Evolutionary conservation across 176 grass and related monocot genomes (phyloP).

Genomic region (Eragrostis nindensis): DNA sequence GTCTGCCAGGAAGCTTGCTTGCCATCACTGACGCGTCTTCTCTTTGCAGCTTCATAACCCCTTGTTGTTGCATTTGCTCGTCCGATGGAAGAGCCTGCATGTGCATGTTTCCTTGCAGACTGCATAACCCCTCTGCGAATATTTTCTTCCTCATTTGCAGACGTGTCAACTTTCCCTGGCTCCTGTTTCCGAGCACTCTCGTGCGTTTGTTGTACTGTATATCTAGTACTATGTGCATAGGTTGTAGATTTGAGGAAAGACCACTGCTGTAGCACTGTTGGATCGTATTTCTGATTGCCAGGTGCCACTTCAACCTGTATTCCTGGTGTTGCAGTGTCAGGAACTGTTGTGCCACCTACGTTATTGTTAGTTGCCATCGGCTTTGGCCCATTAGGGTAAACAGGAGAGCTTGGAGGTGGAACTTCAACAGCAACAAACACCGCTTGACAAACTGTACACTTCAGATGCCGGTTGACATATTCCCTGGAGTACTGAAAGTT

Average conservation of each 20-base stretch:
- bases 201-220: slow-evolving; percentile 47
- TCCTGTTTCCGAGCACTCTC: slow-evolving; percentile 37
- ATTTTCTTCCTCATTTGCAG: slow-evolving; percentile 34
- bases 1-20: slow-evolving; percentile 10
- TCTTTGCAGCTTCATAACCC: slow-evolving; percentile 52
- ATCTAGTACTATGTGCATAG: slow-evolving; percentile 18
- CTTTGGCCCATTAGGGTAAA: slow-evolving; percentile 8
- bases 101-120: slow-evolving; percentile 27
- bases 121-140: slow-evolving; percentile 13
- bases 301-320: slow-evolving; percentile 34
- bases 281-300: slow-evolving; percentile 27
- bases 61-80: slow-evolving; percentile 39
- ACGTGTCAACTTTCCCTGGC: slow-evolving; percentile 15
- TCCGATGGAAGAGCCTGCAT: slow-evolving; percentile 28
- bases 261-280: slow-evolving; percentile 35
- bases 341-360: slow-evolving; percentile 27
- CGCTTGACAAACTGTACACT: slow-evolving; percentile 32
- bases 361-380: slow-evolving; percentile 1
- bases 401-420: slow-evolving; percentile 8
- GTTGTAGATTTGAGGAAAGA: slow-evolving; percentile 43
- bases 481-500: slow-evolving; percentile 51
- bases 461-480: slow-evolving; percentile 40
- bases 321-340: slow-evolving; percentile 5
- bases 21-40: not conserved
- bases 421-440: slow-evolving; percentile 54